phyloP scores from a whole-genome alignment of 2,329 filamentous ascomycete genomes.

The Keithomyces neogunnii region DNA sequence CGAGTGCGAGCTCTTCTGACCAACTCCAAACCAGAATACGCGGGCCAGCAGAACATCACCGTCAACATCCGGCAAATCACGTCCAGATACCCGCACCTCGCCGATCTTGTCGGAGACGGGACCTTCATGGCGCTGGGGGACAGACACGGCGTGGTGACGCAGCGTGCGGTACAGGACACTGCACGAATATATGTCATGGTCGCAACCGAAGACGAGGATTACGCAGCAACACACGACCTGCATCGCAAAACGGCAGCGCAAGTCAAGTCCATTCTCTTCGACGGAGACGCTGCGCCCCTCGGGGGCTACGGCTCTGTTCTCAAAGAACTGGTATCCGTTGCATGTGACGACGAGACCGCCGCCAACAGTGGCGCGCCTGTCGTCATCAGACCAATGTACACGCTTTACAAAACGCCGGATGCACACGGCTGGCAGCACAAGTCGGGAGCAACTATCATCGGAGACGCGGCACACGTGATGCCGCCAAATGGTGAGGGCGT shows the following conservation, averaged over 20 bases:
- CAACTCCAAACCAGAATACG: conserved; percentile 26
- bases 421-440: conserved; percentile 31
- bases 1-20: conserved; percentile 27
- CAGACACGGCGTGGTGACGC: conserved; percentile 27
- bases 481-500: neutral
- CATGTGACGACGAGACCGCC: conserved; percentile 16
- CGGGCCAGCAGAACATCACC: conserved; percentile 28
- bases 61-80: conserved; percentile 25
- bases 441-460: conserved; percentile 39
- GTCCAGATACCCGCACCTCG: conserved; percentile 26
- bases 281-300: conserved; percentile 6
- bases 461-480: conserved; percentile 48
- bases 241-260: conserved; percentile 8
- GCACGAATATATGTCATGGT: conserved; percentile 20
- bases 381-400: conserved; percentile 19
- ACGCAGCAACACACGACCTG: neutral
- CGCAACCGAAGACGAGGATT: neutral
- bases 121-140: conserved; percentile 24
- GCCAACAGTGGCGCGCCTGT: conserved; percentile 11
- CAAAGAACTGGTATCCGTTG: conserved; percentile 18
- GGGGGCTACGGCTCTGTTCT: conserved; percentile 4
- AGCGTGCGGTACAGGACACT: conserved; percentile 16
- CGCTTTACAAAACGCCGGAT: conserved; percentile 27
- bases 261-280: conserved; percentile 14
- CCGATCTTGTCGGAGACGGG: conserved; percentile 30